phyloP scores from a whole-genome alignment of 371 early-diverging fungal genomes.

The Mortierella sp. region DNA sequence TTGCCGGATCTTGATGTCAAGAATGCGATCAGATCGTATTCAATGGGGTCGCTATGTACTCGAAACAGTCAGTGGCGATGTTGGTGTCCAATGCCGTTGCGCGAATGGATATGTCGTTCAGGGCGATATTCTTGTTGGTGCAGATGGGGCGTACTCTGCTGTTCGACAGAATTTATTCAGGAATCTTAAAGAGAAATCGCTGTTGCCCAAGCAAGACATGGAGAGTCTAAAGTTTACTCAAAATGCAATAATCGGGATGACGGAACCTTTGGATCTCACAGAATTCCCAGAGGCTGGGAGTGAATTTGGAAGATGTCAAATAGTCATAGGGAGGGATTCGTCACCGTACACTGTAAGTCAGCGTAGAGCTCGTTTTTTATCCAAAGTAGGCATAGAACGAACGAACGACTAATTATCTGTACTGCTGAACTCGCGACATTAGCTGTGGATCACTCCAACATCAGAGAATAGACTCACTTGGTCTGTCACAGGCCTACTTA shows the following conservation, averaged over 20 bases:
- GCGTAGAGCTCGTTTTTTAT: no score
- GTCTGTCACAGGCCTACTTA: constrained; percentile 24
- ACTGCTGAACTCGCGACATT: not conserved
- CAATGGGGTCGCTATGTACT: constrained; percentile 37
- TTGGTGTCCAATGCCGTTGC: constrained; percentile 45
- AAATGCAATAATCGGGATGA: constrained; percentile 40
- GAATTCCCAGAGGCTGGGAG: constrained; percentile 23
- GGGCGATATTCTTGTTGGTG: constrained; percentile 43
- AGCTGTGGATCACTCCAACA: constrained; percentile 31
- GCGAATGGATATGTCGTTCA: constrained; percentile 40
- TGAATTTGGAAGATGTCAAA: constrained; percentile 22
- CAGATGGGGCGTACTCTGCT: constrained; percentile 40
- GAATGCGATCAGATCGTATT: constrained; percentile 20
- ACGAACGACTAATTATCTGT: not conserved
- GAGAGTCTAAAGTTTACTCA: constrained; percentile 29
- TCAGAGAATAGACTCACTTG: constrained; percentile 21
- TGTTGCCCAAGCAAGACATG: constrained; percentile 37
- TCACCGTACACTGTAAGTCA: constrained; percentile 17
- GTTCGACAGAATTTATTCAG: constrained; percentile 44
- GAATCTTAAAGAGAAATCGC: constrained; percentile 16
- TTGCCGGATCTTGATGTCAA: constrained; percentile 24
- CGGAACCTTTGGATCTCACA: constrained; percentile 21
- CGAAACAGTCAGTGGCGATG: constrained; percentile 35
- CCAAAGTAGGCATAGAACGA: not conserved
- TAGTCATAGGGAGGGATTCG: constrained; percentile 32